Base-by-base conservation (phyloP, 1,284 basidiomycete species). In the Peniophora sp. region DNA sequence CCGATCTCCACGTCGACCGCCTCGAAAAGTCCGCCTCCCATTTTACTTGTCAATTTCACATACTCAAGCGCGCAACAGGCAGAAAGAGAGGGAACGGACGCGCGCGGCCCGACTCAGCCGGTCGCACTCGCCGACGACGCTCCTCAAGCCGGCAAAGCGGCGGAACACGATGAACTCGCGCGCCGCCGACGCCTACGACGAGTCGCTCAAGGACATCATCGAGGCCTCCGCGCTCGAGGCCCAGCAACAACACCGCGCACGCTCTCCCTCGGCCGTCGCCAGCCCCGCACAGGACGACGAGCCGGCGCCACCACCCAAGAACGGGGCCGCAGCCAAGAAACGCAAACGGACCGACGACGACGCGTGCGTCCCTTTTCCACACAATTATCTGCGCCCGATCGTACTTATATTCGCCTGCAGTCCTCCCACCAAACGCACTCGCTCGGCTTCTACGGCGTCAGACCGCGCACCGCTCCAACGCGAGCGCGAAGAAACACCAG, bases 131-230 rank as follows among this genome's bases (percentile, higher is more conserved):
- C 87, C 87, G 1, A 71, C 74, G 23, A 65, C 76, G 48, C 64
- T 72, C n/a, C 72, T 78, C 47, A 75, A 75, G 49, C 73, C 79
- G n/a, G 75, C 83, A 34, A 96, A 94, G 69, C 82, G 92, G 53
- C 77, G 95, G 54, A 93, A 91, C 60, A 98, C 96, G 51, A 97
- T 99, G 93, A 99, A 98, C 66, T 95, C 91, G 62, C 77, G 95
- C 52, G 95, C 97, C 63, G 90, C 94, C 6, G 27, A 32, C 27
- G 91, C 88, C 3, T 97, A 96, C 64, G 93, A 97, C 62, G 91
- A 95, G 65, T 88, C 85, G 55, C 64, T 85, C 51, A 83, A 85
- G 63, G 81, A 84, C 57, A 71, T 86, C 49, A 79, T 88, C 45
- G 81, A 87, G 58, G 76, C 78, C 43, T 83, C 80, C n/a, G 82